phyloP scores from a whole-genome alignment of 31 red algal species.

The Porphyra umbilicalis region DNA sequence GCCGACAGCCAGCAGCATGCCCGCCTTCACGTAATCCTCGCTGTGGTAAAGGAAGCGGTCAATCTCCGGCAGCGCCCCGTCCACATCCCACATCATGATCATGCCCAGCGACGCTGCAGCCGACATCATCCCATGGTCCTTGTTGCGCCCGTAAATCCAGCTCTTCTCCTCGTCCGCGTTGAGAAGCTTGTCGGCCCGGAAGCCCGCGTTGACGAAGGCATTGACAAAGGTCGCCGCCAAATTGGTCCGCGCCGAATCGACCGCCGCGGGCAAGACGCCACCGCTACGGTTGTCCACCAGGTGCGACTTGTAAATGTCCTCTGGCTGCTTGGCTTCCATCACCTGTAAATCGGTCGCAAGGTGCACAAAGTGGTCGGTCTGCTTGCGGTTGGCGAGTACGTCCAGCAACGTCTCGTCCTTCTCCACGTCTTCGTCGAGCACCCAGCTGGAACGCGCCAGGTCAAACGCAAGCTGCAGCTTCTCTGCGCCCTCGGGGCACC shows the following conservation, averaged over 20 bases:
- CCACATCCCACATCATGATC: conserved; percentile 90
- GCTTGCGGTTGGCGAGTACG: conserved; percentile 66
- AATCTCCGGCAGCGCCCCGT: conserved; percentile 74
- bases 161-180: conserved; percentile 30
- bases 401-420: conserved; percentile 56
- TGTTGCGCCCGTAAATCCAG: conserved; percentile 91
- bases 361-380: conserved; percentile 59
- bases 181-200: conserved; percentile 92
- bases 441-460: conserved; percentile 49
- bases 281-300: conserved; percentile 66
- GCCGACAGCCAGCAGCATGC: conserved; percentile 78
- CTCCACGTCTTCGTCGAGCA: conserved; percentile 69
- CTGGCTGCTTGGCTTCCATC: conserved; percentile 85
- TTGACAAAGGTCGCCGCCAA: conserved; percentile 95
- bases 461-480: conserved; percentile 77
- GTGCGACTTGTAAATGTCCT: conserved; percentile 99
- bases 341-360: conserved; percentile 92
- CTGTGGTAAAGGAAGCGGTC: conserved; percentile 89
- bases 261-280: conserved; percentile 7
- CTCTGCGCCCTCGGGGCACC: conserved; percentile 19
- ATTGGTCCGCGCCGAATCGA: conserved; percentile 91
- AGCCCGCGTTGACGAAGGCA: conserved; percentile 95
- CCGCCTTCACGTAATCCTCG: conserved; percentile 88
- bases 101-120: conserved; percentile 92
- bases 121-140: conserved; percentile 96